A percentile compares a stretch with the other conserved stretches of the same genome.
phyloP scores from a whole-genome alignment of 73 alveolate genomes.

The Tetrahymena malaccensis region DNA sequence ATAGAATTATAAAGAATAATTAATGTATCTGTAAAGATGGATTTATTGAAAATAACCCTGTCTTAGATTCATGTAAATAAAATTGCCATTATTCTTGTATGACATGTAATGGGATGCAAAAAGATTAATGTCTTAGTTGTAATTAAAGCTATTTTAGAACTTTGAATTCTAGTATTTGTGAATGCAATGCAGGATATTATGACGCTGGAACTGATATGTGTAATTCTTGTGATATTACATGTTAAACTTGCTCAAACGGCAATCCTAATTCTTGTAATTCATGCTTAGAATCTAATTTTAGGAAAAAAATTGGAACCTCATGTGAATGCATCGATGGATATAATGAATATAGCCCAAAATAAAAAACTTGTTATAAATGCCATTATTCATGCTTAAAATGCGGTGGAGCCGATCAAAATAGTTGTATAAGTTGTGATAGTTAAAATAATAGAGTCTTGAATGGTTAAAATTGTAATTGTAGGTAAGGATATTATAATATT shows the following conservation, averaged over 20 bases:
- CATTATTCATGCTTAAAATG: background rate
- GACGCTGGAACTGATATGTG: background rate
- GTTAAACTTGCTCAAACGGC: background rate
- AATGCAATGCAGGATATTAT: background rate
- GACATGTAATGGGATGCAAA: background rate
- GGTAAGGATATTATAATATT: background rate
- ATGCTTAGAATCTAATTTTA: background rate
- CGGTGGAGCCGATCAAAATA: background rate
- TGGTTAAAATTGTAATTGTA: background rate
- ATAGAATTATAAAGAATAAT: background rate
- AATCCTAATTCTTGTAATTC: background rate
- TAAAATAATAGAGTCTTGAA: background rate
- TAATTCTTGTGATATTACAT: background rate
- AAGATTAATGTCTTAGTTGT: background rate
- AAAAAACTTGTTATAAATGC: background rate
- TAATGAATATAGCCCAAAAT: background rate
- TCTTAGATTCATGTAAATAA: background rate
- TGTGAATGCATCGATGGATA: background rate
- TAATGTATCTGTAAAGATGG: background rate
- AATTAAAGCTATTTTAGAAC: background rate
- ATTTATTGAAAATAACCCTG: background rate
- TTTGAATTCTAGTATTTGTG: background rate
- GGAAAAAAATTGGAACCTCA: background rate
- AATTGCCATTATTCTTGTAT: background rate
- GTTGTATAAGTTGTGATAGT: background rate